Base-by-base conservation (phyloP, 2,329 filamentous ascomycete species). In the Phialocephala sp. region DNA sequence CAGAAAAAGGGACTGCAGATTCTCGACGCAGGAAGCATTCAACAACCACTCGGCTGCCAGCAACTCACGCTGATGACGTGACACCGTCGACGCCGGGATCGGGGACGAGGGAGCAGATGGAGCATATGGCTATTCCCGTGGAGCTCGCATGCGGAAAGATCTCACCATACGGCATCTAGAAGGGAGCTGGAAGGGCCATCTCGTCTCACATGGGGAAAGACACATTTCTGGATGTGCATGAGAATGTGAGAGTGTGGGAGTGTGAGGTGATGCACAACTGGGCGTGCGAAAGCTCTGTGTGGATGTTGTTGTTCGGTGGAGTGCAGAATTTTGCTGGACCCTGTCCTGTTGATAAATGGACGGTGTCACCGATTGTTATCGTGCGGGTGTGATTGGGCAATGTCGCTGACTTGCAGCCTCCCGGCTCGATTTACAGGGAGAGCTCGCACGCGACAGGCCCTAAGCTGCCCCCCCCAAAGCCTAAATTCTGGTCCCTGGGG, bases 291-390 rank as follows among this genome's bases (percentile, higher is more conserved):
- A n/a, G 45, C 45, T 43, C 6, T 15, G n/a, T n/a, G 18, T 22
- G 20, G n/a, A 9, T 50, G 45, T 11, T 20, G 5, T 12, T 22
- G 18, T 50, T n/a, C 45, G 6, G 27, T 32, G 27, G 27, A 32
- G 27, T 50, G 45, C 45, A 50, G n/a, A 50, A 24, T 50, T 50
- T 50, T n/a, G 2, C 45, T 50, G 52, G 61, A 20, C 47, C 39
- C 20, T 45, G 59, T 70, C 27, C 35, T n/a, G 61, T 69, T 71
- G 66, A 69, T 71, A 72, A 72, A 66, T 63, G 27, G 24, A 64
- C 68, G 63, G 63, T 72, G 69, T 72, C 71, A 72, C 67, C 61
- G 65, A 65, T 41, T 64, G 62, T 72, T 72, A 72, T 72, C 70
- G 70, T 43, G 4, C 32, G 4, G 15, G n/a, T 15, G 14, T 67